A percentile compares a stretch with the other conserved stretches of the same genome.
Conservation (phyloP, 2,329 filamentous ascomycete species). For the Cordyceps militaris region DNA sequence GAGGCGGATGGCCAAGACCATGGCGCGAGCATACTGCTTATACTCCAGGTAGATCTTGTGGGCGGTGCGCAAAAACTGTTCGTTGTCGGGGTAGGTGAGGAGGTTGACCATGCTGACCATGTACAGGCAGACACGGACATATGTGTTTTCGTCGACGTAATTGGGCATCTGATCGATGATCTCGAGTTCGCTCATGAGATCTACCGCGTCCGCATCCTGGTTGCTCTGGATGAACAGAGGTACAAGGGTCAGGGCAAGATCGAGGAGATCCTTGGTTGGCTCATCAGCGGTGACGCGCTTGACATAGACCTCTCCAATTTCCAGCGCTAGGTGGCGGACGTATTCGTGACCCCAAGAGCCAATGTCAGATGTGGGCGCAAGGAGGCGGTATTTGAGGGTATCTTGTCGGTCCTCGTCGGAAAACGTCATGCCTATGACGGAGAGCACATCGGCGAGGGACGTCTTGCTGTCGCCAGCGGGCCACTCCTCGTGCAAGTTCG, state of each 20-base stretch:
- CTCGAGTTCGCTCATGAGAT: conserved; percentile 93
- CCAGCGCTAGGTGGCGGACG: conserved; percentile 86
- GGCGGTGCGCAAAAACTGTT: conserved; percentile 86
- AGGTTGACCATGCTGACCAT: conserved; percentile 99
- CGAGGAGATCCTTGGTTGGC: conserved; percentile 72
- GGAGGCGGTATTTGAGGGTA: conserved; percentile 88
- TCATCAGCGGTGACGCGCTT: conserved; percentile 82
- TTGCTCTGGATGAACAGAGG: conserved; percentile 97
- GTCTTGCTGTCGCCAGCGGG: conserved; percentile 77
- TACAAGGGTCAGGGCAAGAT: conserved; percentile 77
- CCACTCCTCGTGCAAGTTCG: conserved; percentile 86
- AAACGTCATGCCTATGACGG: conserved; percentile 97
- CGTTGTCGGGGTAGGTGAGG: conserved; percentile 94
- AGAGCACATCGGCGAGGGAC: conserved; percentile 87
- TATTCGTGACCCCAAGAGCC: conserved; percentile 99
- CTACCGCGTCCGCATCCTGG: conserved; percentile 94
- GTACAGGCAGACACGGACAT: conserved; percentile 87
- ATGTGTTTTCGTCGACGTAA: conserved; percentile 91
- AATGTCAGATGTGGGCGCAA: conserved; percentile 86
- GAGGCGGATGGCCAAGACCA: conserved; percentile 86
- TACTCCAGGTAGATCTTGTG: conserved; percentile 92
- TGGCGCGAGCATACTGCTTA: conserved; percentile 87
- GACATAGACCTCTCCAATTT: conserved; percentile 91
- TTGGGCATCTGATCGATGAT: conserved; percentile 89
- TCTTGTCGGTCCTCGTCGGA: conserved; percentile 94